Percentiles rank a stretch among this genome's conserved stretches.
Conservation (phyloP, 768 basidiomycete species). For the Kondoa malvinella region DNA sequence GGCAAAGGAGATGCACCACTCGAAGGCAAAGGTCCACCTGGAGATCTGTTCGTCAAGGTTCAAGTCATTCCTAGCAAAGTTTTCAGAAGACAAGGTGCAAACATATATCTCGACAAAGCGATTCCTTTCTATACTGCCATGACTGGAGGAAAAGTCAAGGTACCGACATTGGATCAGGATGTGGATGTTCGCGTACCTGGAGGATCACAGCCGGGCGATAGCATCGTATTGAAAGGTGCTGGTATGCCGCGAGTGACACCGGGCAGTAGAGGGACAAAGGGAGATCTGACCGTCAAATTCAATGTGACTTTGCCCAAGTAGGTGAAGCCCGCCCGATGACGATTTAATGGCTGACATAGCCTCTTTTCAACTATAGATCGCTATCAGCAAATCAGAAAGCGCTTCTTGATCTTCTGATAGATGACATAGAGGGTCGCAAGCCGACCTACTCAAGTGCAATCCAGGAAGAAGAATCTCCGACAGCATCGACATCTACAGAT, state of each 20-base stretch:
- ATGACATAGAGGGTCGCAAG: constrained; percentile 65
- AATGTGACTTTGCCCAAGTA: constrained; percentile 76
- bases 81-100: constrained; percentile 78
- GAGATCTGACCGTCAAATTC: constrained; percentile 73
- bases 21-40: constrained; percentile 54
- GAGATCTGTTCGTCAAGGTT: constrained; percentile 75
- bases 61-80: constrained; percentile 63
- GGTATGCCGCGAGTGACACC: constrained; percentile 46
- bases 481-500: neutral
- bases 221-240: constrained; percentile 78
- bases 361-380: constrained; percentile 40
- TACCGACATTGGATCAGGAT: constrained; percentile 87
- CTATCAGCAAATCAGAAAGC: constrained; percentile 68
- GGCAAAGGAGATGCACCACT: constrained; percentile 70
- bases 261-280: constrained; percentile 55
- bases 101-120: constrained; percentile 72
- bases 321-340: constrained; percentile 27
- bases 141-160: constrained; percentile 77
- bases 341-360: neutral
- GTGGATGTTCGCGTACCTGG: constrained; percentile 81
- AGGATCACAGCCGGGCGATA: constrained; percentile 92
- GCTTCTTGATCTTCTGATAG: constrained; percentile 73
- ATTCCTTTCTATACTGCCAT: constrained; percentile 83
- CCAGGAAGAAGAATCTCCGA: neutral
- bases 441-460: constrained; percentile 1